These are phyloP conservation scores for Hypoxylon sp. DNA, from an alignment of 2,329 filamentous ascomycete genomes.

Conservation along the genomic window DNA sequence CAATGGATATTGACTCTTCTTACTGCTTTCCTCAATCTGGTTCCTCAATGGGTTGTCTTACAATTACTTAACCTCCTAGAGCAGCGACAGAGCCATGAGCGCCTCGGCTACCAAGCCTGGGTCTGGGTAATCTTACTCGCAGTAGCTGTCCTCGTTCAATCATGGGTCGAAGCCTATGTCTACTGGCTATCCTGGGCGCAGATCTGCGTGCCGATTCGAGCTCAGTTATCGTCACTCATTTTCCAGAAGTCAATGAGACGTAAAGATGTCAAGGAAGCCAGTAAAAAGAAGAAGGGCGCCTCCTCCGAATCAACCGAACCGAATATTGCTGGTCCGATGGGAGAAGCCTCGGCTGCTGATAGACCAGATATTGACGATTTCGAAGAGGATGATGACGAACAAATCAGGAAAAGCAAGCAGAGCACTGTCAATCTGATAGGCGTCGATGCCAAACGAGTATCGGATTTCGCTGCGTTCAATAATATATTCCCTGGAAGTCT, in stretches of 20 bases:
- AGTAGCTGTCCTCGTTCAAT: constrained; percentile 69
- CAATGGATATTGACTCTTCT: constrained; percentile 72
- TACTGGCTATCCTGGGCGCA: constrained; percentile 77
- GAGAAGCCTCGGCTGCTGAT: constrained; percentile 52
- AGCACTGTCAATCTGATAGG: constrained; percentile 83
- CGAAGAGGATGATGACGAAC: constrained; percentile 61
- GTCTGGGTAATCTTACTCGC: constrained; percentile 78
- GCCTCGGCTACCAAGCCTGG: constrained; percentile 71
- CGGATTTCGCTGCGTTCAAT: constrained; percentile 77
- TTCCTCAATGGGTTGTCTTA: constrained; percentile 78
- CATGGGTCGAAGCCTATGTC: constrained; percentile 75
- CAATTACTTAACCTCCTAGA: constrained; percentile 77
- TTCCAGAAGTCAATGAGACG: constrained; percentile 83
- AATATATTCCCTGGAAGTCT: constrained; percentile 74
- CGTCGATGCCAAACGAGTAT: constrained; percentile 79
- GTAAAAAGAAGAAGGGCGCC: constrained; percentile 63
- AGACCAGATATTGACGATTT: constrained; percentile 55
- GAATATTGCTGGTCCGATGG: constrained; percentile 49
- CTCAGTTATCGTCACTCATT: constrained; percentile 78
- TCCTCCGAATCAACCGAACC: constrained; percentile 52
- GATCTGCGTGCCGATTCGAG: constrained; percentile 75
- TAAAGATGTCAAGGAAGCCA: constrained; percentile 80
- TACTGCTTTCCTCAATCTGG: constrained; percentile 73
- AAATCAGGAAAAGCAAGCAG: constrained; percentile 71
- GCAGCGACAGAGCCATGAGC: constrained; percentile 61